phyloP scores from a whole-genome alignment of 805 yeast species.

The Priceomyces melissophilus region DNA sequence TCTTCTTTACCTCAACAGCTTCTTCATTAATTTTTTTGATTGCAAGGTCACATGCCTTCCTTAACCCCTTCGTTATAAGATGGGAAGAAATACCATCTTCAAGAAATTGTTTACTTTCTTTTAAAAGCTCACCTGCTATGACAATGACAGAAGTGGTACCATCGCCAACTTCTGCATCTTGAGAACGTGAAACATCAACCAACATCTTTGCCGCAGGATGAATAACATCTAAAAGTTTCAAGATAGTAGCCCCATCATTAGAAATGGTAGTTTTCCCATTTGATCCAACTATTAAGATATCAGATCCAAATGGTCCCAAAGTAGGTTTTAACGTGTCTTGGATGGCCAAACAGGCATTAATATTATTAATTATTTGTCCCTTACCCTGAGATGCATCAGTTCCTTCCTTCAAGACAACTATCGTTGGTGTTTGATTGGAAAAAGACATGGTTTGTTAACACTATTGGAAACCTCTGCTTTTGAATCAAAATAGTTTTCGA shows the following conservation, averaged over 20 bases:
- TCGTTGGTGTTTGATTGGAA: conserved; percentile 94
- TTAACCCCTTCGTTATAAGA: conserved; percentile 80
- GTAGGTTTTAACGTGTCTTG: conserved; percentile 95
- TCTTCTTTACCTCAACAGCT: conserved; percentile 63
- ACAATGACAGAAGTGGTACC: conserved; percentile 98
- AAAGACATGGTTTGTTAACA: conserved; percentile 58
- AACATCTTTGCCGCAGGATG: conserved; percentile 98
- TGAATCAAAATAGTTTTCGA: conserved; percentile 3
- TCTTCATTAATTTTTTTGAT: conserved; percentile 69
- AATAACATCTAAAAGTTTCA: conserved; percentile 87
- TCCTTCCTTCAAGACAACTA: conserved; percentile 96
- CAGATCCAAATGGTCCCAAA: conserved; percentile 96
- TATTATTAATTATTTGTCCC: conserved; percentile 92
- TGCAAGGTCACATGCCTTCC: conserved; percentile 77
- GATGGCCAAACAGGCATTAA: conserved; percentile 95
- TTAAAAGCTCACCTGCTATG: conserved; percentile 89
- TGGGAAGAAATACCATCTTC: conserved; percentile 97
- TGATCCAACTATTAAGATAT: conserved; percentile 80
- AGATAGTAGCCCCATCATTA: conserved; percentile 96
- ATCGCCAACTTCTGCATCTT: conserved; percentile 98
- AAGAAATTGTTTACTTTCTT: conserved; percentile 84
- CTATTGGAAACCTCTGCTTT: neutral
- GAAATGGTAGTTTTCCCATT: conserved; percentile 91
- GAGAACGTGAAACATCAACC: conserved; percentile 92
- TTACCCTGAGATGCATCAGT: conserved; percentile 96